Conservation (phyloP, 345 rosid species). For the Jatropha curcas region DNA sequence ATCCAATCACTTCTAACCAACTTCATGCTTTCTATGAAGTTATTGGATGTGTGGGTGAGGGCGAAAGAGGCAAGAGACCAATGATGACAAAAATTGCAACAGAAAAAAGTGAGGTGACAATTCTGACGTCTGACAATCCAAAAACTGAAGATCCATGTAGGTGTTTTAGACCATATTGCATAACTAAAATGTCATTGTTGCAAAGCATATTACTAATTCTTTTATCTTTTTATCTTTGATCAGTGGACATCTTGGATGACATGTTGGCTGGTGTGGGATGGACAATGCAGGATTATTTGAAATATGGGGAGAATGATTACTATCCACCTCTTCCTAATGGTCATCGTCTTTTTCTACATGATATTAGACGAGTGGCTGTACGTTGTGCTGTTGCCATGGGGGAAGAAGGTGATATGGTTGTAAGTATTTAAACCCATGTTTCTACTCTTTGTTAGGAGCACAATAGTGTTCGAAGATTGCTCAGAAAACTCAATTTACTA, state of each 20-base stretch:
- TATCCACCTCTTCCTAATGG: slow-evolving; percentile 93
- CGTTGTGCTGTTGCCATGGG: slow-evolving; percentile 98
- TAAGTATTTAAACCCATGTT: slow-evolving; percentile 51
- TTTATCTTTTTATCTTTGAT: slow-evolving; percentile 28
- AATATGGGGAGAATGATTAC: slow-evolving; percentile 82
- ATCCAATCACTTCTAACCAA: slow-evolving; percentile 6
- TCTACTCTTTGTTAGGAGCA: slow-evolving; percentile 4
- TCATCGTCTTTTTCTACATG: slow-evolving; percentile 85
- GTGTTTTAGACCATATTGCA: slow-evolving; percentile 22
- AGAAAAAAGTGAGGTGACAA: slow-evolving; percentile 89
- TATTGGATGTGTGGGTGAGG: slow-evolving; percentile 80
- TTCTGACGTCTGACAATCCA: slow-evolving; percentile 89
- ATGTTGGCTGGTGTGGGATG: slow-evolving; percentile 93
- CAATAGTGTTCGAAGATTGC: not conserved
- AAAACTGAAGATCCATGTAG: slow-evolving; percentile 85
- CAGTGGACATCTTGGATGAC: slow-evolving; percentile 96
- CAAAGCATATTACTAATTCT: slow-evolving; percentile 7
- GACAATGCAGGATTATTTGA: slow-evolving; percentile 92
- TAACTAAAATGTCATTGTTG: slow-evolving; percentile 7
- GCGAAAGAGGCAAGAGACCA: slow-evolving; percentile 84
- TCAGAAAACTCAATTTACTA: not conserved
- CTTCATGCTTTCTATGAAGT: slow-evolving; percentile 40
- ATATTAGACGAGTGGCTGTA: slow-evolving; percentile 86
- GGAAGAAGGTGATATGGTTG: slow-evolving; percentile 97
- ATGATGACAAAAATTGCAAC: slow-evolving; percentile 84